A percentile compares a stretch with the other conserved stretches of the same genome.
Evolutionary conservation across 2,329 filamentous ascomycete species (phyloP).

Genomic region (Parascedosporium putredinis): DNA sequence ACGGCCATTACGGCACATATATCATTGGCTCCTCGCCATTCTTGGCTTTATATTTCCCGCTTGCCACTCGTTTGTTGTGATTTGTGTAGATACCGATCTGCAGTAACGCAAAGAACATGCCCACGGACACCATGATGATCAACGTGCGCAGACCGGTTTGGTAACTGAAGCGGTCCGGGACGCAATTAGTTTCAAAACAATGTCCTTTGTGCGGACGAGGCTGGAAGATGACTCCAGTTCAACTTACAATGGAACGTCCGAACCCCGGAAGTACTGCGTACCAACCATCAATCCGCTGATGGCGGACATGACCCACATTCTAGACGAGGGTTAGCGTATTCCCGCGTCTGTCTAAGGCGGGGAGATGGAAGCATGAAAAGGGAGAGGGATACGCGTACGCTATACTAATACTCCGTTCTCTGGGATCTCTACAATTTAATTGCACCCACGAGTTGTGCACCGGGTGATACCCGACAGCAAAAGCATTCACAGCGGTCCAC

Average conservation of each 20-base stretch:
- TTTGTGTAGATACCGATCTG: conserved; percentile 28
- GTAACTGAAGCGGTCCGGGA: conserved; percentile 22
- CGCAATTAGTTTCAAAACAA: not conserved
- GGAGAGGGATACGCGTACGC: conserved; percentile 27
- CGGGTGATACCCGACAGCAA: conserved; percentile 43
- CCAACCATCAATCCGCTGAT: conserved; percentile 40
- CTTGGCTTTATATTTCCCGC: conserved; percentile 12
- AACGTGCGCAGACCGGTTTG: conserved; percentile 31
- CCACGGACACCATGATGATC: conserved; percentile 32
- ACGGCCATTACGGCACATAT: conserved; percentile 11
- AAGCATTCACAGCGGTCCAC: conserved; percentile 39
- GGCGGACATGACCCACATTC: conserved; percentile 39
- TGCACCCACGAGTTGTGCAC: conserved; percentile 43
- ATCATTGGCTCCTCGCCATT: conserved; percentile 13
- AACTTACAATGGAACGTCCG: conserved; percentile 29
- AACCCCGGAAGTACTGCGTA: conserved; percentile 35
- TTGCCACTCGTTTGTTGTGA: conserved; percentile 23
- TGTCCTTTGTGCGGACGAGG: no score
- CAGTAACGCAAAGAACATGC: conserved; percentile 27
- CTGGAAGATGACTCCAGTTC: no score
- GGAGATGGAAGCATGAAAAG: not conserved
- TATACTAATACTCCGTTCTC: conserved; percentile 37
- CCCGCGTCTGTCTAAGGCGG: not conserved
- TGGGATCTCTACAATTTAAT: conserved; percentile 34
- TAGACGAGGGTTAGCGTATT: conserved; percentile 7